Base-by-base conservation (phyloP, 768 basidiomycete species). In the Saitozyma podzolica region DNA sequence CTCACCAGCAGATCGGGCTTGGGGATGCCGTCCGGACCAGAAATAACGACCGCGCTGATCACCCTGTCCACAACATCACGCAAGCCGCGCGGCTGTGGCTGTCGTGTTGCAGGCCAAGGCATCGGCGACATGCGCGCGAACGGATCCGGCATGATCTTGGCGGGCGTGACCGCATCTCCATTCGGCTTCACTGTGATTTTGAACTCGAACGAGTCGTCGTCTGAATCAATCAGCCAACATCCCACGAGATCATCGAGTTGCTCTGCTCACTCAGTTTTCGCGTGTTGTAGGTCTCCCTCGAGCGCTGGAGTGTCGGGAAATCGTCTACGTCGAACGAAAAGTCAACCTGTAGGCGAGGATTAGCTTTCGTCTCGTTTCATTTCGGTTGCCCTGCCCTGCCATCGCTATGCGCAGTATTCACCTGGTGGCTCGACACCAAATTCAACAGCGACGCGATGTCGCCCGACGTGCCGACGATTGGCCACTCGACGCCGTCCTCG, bases 381-480 rank as follows among this genome's bases (percentile, higher is more conserved):
- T 29, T 29, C 29, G 29, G 5, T 29, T 5, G 2, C 29, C 29
- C 29, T 29, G 29, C 29, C 2, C 29, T 48, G 29, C 62, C 14
- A 17, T n/a, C 49, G 29, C 45, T 17, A 39, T 29, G 58, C 8
- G 29, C 9, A 6, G 10, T 6, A 59, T 81, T 67, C 68, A 87
- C 90, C 81, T 88, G 87, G 63, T 87, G 84, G 61, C 90, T 87
- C 0, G 92, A 93, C n/a, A 88, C 86, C n/a, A 92, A 82, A 63
- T 90, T 85, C 40, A 92, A 80, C 62, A 95, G 78, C 0, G 87
- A 85, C 13, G 89, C 88, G 54, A 86, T 82, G 66, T 93, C 90
- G 8, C 93, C 91, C 8, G 54, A 39, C 3, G 85, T 85, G 4
- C 90, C 86, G 40, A 88, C 81, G 51, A 91, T 75, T 0, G 90